A percentile compares a stretch with the other conserved stretches of the same genome.
These are phyloP conservation scores for Hibiscus mutabilis DNA, from an alignment of 345 rosid species.

Conservation along the genomic window DNA sequence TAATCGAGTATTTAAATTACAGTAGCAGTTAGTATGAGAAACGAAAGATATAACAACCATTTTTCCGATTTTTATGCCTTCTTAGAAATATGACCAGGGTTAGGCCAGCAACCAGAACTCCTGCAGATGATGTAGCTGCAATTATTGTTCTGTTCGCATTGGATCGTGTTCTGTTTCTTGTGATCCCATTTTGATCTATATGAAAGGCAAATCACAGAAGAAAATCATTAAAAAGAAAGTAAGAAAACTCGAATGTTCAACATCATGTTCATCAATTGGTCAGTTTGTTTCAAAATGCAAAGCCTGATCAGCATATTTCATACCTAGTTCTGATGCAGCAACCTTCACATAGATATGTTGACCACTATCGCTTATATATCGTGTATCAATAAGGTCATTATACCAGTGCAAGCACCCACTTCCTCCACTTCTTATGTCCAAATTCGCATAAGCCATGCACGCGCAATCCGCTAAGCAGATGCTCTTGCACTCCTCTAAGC, in stretches of 20 bases:
- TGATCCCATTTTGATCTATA: not conserved
- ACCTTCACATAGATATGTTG: constrained; percentile 32
- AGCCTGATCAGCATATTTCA: not conserved
- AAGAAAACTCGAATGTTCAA: no score
- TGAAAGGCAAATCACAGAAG: not conserved
- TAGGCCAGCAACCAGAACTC: not conserved
- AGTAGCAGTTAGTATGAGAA: no score
- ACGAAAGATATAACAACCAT: not conserved
- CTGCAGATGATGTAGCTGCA: not conserved
- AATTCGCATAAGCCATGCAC: constrained; percentile 40
- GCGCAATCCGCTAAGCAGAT: constrained; percentile 35
- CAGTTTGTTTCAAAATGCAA: not conserved
- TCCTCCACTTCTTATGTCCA: constrained; percentile 27
- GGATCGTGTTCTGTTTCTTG: not conserved
- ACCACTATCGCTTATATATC: constrained; percentile 21
- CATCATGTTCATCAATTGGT: not conserved
- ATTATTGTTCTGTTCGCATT: not conserved
- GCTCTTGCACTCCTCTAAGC: constrained; percentile 26
- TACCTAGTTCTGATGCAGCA: constrained; percentile 30
- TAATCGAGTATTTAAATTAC: no score
- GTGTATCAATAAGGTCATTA: constrained; percentile 30
- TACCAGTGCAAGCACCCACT: constrained; percentile 43
- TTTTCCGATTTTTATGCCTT: not conserved
- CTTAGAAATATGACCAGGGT: not conserved
- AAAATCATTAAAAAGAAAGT: no score